phyloP scores from a whole-genome alignment of 495 filamentous ascomycete genomes.

The Aspergillus bertholletiae region DNA sequence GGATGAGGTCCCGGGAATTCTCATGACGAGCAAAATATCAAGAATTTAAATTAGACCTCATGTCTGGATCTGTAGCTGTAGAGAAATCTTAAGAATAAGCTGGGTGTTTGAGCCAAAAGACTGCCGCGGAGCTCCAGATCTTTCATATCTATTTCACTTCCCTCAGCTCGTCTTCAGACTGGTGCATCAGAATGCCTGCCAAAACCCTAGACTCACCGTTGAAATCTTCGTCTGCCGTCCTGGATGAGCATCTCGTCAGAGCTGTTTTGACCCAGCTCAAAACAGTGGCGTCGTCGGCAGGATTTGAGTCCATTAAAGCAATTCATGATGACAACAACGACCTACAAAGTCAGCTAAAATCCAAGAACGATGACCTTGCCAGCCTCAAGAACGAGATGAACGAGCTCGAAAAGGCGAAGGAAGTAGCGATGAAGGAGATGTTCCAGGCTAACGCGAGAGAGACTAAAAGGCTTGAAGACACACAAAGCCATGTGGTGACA shows the following conservation, averaged over 20 bases:
- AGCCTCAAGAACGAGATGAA: conserved; percentile 3
- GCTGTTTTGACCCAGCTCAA: conserved; percentile 2
- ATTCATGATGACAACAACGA: conserved; percentile 1
- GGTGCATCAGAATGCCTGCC: too few species aligned
- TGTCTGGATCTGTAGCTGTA: too few species aligned
- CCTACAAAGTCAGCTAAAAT: conserved; percentile 1
- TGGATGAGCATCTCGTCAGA: neutral
- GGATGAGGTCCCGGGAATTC: too few species aligned
- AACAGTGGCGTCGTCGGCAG: neutral
- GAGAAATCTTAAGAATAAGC: too few species aligned
- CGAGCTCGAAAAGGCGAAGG: neutral
- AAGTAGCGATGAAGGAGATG: neutral
- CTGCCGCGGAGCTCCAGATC: too few species aligned
- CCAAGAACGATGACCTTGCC: conserved; percentile 8
- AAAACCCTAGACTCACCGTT: neutral
- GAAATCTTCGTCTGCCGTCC: neutral
- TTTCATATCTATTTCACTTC: too few species aligned
- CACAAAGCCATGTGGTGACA: neutral
- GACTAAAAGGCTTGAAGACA: conserved; percentile 5
- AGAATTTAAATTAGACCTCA: too few species aligned
- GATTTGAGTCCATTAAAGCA: neutral
- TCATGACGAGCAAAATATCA: too few species aligned
- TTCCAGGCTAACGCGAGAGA: conserved; percentile 8
- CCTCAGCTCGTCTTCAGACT: too few species aligned
- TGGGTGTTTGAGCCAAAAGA: too few species aligned